Conservation (phyloP, 192 early-diverging fungal species). For the Jimgerdemannia flammicorona region DNA sequence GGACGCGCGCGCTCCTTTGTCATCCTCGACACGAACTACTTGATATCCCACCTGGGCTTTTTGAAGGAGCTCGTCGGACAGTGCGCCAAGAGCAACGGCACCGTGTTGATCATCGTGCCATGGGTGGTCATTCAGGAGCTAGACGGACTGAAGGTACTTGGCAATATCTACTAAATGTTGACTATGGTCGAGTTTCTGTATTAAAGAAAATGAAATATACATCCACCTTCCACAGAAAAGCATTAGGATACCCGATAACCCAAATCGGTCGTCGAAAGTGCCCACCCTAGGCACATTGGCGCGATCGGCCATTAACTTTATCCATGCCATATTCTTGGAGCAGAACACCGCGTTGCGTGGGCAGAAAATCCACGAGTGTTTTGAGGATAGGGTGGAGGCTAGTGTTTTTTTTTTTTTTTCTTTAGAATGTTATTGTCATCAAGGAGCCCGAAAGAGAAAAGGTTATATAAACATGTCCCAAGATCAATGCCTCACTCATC, state of each 20-base stretch:
- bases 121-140: constrained; percentile 58
- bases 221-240: too few species aligned
- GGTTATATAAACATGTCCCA: too few species aligned
- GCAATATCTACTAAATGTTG: background rate
- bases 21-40: constrained; percentile 53
- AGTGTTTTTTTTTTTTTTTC: too few species aligned
- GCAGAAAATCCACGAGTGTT: constrained; percentile 44
- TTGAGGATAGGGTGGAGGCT: constrained; percentile 10
- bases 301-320: constrained; percentile 42
- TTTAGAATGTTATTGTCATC: too few species aligned
- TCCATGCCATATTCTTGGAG: constrained; percentile 34
- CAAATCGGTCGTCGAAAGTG: background rate
- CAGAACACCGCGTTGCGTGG: constrained; percentile 35
- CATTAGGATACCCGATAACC: background rate
- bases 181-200: too few species aligned
- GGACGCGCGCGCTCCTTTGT: constrained; percentile 22
- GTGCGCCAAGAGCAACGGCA: constrained; percentile 3
- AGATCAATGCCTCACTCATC: too few species aligned
- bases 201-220: too few species aligned
- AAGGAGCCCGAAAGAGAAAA: too few species aligned
- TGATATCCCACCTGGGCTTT: constrained; percentile 50
- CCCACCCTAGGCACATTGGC: constrained; percentile 31
- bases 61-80: constrained; percentile 28
- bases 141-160: constrained; percentile 45
- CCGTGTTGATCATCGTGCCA: constrained; percentile 44